These are phyloP conservation scores for Aspergillus flavus DNA, from an alignment of 2,329 filamentous ascomycete species.

Conservation along the genomic window DNA sequence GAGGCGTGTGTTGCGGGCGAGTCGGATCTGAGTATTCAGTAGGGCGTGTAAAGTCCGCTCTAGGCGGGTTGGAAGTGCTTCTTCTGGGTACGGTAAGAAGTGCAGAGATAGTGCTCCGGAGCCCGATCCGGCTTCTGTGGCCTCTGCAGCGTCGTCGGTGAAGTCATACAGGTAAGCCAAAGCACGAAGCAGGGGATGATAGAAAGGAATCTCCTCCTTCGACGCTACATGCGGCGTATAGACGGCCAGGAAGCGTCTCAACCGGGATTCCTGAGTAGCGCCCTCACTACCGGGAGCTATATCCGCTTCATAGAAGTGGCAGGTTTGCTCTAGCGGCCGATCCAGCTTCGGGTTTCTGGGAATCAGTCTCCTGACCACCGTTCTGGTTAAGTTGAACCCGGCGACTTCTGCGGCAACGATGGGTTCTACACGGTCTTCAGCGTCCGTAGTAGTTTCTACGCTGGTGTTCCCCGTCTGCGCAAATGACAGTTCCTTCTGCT, in stretches of 20 bases:
- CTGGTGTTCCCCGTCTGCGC: conserved; percentile 8
- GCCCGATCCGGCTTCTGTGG: conserved; percentile 32
- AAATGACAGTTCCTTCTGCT: conserved; percentile 33
- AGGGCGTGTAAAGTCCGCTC: conserved; percentile 43
- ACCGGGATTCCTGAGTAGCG: background rate
- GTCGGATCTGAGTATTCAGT: conserved; percentile 41
- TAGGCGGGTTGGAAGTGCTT: conserved; percentile 41
- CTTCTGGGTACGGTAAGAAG: conserved; percentile 50
- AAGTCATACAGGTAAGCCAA: conserved; percentile 74
- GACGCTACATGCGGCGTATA: conserved; percentile 74
- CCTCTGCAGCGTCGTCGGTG: conserved; percentile 10
- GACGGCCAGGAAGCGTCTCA: conserved; percentile 58
- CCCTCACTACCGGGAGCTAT: background rate
- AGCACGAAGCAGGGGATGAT: conserved; percentile 76
- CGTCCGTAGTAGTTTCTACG: conserved; percentile 1
- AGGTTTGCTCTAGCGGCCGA: conserved; percentile 76
- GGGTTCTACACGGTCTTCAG: conserved; percentile 15
- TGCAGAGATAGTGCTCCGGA: conserved; percentile 53
- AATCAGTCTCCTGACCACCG: conserved; percentile 74
- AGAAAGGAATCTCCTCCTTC: conserved; percentile 73
- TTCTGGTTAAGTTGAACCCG: conserved; percentile 55
- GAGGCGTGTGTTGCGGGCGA: conserved; percentile 30
- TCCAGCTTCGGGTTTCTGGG: conserved; percentile 81
- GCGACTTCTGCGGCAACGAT: conserved; percentile 26
- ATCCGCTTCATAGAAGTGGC: conserved; percentile 62